These are phyloP conservation scores for Macrophomina pseudophaseolina DNA, from an alignment of 2,329 filamentous ascomycete genomes.

Conservation along the genomic window DNA sequence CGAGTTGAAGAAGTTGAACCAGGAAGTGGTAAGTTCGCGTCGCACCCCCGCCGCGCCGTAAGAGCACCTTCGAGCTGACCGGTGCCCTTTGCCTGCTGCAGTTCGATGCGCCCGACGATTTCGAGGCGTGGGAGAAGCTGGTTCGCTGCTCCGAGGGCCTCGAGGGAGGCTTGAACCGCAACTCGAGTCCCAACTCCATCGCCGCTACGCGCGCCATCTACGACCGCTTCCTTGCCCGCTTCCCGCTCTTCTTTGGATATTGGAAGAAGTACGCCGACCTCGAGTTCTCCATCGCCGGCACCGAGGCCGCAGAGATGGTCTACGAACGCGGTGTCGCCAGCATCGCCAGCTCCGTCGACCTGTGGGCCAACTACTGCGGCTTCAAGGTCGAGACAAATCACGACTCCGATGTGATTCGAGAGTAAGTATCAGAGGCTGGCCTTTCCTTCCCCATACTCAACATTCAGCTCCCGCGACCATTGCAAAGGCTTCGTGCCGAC, in stretches of 20 bases:
- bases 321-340: conserved; percentile 95
- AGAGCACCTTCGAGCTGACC: neutral
- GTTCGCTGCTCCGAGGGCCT: conserved; percentile 81
- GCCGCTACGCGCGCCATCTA: conserved; percentile 85
- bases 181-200: conserved; percentile 93
- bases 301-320: conserved; percentile 97
- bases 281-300: conserved; percentile 95
- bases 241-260: conserved; percentile 94
- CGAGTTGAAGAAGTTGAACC: conserved; percentile 78
- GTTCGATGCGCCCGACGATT: conserved; percentile 80
- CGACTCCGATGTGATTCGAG: conserved; percentile 93
- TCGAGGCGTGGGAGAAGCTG: conserved; percentile 93
- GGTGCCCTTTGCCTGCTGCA: conserved; percentile 36
- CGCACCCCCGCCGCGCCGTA: conserved; percentile 3
- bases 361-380: conserved; percentile 96
- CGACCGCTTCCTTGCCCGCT: conserved; percentile 91
- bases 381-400: conserved; percentile 99
- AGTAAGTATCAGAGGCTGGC: conserved; percentile 77
- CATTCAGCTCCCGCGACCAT: conserved; percentile 25
- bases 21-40: conserved; percentile 73
- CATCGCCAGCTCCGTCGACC: conserved; percentile 89
- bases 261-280: conserved; percentile 99
- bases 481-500: conserved; percentile 17
- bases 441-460: conserved; percentile 27
- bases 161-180: conserved; percentile 92